phyloP scores from a whole-genome alignment of 768 basidiomycete genomes.

The Lentinus tigrinus region DNA sequence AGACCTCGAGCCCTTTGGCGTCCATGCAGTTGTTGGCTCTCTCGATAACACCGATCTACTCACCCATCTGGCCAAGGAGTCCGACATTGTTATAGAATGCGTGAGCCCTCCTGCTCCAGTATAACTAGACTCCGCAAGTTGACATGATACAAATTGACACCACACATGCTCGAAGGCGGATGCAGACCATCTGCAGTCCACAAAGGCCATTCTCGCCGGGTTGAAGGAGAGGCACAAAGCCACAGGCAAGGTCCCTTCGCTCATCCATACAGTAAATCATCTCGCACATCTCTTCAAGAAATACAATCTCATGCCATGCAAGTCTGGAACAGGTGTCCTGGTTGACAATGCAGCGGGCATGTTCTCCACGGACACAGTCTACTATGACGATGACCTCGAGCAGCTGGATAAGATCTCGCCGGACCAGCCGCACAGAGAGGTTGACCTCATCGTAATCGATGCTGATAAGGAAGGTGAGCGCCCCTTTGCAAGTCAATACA shows the following conservation, averaged over 20 bases:
- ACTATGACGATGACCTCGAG: constrained; percentile 46
- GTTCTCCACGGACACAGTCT: constrained; percentile 37
- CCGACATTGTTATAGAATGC: constrained; percentile 37
- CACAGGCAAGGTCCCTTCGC: constrained; percentile 42
- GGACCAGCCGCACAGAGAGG: constrained; percentile 44
- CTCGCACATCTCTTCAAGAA: constrained; percentile 32
- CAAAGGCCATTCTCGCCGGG: constrained; percentile 49
- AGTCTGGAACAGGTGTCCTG: constrained; percentile 27
- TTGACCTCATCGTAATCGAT: constrained; percentile 46
- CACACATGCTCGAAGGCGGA: constrained; percentile 36
- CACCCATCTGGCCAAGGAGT: constrained; percentile 36
- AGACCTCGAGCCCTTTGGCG: constrained; percentile 17
- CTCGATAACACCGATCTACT: constrained; percentile 36
- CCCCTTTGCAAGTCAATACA: not conserved
- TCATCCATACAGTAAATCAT: constrained; percentile 59
- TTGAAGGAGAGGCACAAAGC: constrained; percentile 44
- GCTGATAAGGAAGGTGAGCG: constrained; percentile 46
- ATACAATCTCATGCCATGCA: constrained; percentile 36
- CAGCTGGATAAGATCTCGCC: constrained; percentile 43
- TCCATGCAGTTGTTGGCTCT: constrained; percentile 19
- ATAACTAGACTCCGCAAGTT: too few species aligned
- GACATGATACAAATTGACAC: too few species aligned
- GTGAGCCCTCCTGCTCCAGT: constrained; percentile 4
- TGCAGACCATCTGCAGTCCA: constrained; percentile 45
- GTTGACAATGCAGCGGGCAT: constrained; percentile 44